phyloP scores from a whole-genome alignment of 176 grass and related monocot genomes.

The Areca catechu region DNA sequence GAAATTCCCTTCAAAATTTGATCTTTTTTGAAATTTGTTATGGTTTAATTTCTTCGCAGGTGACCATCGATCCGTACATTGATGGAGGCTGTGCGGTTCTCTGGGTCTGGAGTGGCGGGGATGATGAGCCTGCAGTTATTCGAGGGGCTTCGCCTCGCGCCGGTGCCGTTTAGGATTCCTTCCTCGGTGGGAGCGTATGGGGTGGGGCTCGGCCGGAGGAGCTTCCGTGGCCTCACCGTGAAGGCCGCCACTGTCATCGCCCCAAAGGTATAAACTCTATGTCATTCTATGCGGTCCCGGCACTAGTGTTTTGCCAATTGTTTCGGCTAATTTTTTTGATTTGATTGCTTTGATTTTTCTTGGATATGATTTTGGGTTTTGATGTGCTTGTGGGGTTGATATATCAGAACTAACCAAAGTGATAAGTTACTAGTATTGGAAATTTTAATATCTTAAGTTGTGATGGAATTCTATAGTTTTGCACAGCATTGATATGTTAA shows the following conservation, averaged over 20 bases:
- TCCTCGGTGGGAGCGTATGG: constrained; percentile 2
- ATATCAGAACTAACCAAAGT: too few species aligned
- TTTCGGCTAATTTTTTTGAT: not conserved
- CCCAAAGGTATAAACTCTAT: constrained; percentile 11
- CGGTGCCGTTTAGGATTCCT: not conserved
- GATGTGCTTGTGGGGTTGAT: too few species aligned
- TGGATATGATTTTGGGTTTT: too few species aligned
- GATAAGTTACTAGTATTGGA: too few species aligned
- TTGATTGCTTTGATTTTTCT: not conserved
- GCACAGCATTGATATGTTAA: too few species aligned
- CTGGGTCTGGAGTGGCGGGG: constrained; percentile 4
- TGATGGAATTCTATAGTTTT: too few species aligned
- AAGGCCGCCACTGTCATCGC: constrained; percentile 20
- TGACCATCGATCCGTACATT: not conserved
- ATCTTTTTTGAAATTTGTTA: too few species aligned
- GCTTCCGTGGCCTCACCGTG: not conserved
- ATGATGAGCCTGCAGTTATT: constrained; percentile 19
- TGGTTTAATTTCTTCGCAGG: too few species aligned
- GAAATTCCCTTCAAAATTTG: too few species aligned
- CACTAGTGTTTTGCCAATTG: not conserved
- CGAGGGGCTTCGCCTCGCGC: constrained; percentile 24
- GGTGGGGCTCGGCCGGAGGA: not conserved
- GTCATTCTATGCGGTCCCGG: too few species aligned
- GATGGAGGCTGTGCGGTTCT: constrained; percentile 28
- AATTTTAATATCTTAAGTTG: too few species aligned